Evolutionary conservation across 768 basidiomycete genomes (phyloP).

Genomic region (Baorangia bicolor): DNA sequence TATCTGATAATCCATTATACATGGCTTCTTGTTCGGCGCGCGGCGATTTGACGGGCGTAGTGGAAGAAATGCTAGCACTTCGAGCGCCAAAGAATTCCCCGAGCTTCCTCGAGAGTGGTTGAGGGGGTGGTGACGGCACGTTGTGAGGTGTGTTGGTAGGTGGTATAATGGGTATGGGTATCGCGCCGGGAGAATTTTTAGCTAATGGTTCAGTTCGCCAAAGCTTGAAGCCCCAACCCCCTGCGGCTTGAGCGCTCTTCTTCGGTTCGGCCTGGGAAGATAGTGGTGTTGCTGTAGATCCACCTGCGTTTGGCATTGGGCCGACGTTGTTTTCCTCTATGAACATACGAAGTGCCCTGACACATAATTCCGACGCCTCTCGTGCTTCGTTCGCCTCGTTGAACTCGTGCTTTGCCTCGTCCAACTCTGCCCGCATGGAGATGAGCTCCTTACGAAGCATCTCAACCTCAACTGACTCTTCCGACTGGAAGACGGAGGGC

Average conservation of each 20-base stretch:
- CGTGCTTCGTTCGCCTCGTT: conserved; percentile 78
- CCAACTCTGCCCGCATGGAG: conserved; percentile 56
- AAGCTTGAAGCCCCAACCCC: conserved; percentile 70
- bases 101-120: conserved; percentile 61
- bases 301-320: conserved; percentile 13
- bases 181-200: conserved; percentile 28
- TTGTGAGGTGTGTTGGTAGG: conserved; percentile 20
- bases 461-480: conserved; percentile 50
- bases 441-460: conserved; percentile 59
- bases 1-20: conserved; percentile 33
- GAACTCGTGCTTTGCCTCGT: conserved; percentile 64
- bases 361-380: conserved; percentile 84
- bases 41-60: conserved; percentile 26
- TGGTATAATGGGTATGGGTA: conserved; percentile 28
- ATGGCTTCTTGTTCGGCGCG: conserved; percentile 25
- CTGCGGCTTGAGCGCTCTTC: conserved; percentile 30
- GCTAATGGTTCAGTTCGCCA: conserved; percentile 50
- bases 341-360: conserved; percentile 78
- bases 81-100: conserved; percentile 70
- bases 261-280: conserved; percentile 33
- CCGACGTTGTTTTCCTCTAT: conserved; percentile 75
- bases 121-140: conserved; percentile 30
- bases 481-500: conserved; percentile 31
- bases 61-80: conserved; percentile 49
- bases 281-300: conserved; percentile 14